phyloP scores from a whole-genome alignment of 257 asterid genomes.

The Solanum ossicruentum region DNA sequence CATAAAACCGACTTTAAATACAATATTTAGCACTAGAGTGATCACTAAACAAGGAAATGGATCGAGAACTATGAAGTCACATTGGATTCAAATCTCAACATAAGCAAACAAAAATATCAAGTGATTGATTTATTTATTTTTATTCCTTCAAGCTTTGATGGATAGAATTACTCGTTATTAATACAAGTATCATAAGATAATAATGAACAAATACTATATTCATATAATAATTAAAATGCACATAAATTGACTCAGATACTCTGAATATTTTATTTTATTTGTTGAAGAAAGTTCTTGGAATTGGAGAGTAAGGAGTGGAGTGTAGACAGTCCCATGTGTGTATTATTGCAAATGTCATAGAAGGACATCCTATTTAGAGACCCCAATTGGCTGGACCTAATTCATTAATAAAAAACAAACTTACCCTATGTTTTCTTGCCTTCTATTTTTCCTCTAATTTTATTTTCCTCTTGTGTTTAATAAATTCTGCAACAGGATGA shows the following conservation, averaged over 20 bases:
- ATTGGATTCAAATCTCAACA: neutral
- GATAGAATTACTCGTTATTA: neutral
- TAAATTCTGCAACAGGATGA: neutral
- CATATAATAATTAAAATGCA: neutral
- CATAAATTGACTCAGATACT: neutral
- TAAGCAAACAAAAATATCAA: neutral
- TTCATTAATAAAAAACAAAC: neutral
- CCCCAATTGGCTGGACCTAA: conserved; percentile 2
- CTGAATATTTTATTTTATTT: neutral
- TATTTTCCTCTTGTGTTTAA: neutral
- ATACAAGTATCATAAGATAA: too few relatives aligned
- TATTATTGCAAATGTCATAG: conserved; percentile 1
- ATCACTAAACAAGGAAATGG: neutral
- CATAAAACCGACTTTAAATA: too few relatives aligned
- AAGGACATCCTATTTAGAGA: conserved; percentile 7
- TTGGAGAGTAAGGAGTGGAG: neutral
- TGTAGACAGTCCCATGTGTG: conserved; percentile 1
- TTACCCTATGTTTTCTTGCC: neutral
- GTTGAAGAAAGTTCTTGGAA: neutral
- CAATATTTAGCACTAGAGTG: too few relatives aligned
- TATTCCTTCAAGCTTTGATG: neutral
- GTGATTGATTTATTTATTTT: neutral
- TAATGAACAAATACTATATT: too few relatives aligned
- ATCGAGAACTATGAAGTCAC: neutral
- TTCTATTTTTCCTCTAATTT: neutral